Evolutionary conservation across 345 rosid genomes (phyloP).

Genomic region (Camelina hispida): DNA sequence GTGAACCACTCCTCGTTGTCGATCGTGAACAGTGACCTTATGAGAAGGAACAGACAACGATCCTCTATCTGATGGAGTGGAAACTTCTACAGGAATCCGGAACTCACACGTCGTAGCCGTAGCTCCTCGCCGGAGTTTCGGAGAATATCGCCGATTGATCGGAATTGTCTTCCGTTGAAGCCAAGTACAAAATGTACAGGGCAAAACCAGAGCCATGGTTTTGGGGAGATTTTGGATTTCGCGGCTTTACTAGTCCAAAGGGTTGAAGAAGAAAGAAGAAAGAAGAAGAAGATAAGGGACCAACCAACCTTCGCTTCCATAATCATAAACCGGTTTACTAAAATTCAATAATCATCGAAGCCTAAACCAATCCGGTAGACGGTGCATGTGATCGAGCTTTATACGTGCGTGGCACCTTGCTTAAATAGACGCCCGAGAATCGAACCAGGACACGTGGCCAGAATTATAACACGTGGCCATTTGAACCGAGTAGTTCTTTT

Average conservation of each 20-base stretch:
- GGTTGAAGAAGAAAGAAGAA: slow-evolving; percentile 37
- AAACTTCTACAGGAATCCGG: slow-evolving; percentile 53
- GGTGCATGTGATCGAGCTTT: neutral
- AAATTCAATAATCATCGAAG: too few relatives aligned
- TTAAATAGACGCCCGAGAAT: neutral
- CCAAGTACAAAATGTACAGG: slow-evolving; percentile 46
- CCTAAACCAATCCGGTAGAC: slow-evolving; percentile 1
- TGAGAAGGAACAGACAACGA: slow-evolving; percentile 62
- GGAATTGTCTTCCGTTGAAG: slow-evolving; percentile 35
- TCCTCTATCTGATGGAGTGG: slow-evolving; percentile 36
- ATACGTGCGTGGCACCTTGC: slow-evolving; percentile 24
- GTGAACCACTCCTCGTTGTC: slow-evolving; percentile 78
- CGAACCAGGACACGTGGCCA: neutral
- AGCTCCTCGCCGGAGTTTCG: slow-evolving; percentile 44
- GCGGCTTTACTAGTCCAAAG: slow-evolving; percentile 35
- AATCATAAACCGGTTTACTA: slow-evolving; percentile 23
- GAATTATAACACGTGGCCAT: slow-evolving; percentile 1
- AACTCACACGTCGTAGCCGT: slow-evolving; percentile 49
- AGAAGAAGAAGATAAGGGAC: slow-evolving; percentile 30
- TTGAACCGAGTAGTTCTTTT: slow-evolving; percentile 3
- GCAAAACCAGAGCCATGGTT: slow-evolving; percentile 56
- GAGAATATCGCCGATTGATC: slow-evolving; percentile 18
- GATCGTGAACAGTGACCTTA: slow-evolving; percentile 86
- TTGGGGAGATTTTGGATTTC: slow-evolving; percentile 29
- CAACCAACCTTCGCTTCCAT: neutral